These are phyloP conservation scores for Chionographis japonica DNA, from an alignment of 106 monocot genomes.

Conservation along the genomic window DNA sequence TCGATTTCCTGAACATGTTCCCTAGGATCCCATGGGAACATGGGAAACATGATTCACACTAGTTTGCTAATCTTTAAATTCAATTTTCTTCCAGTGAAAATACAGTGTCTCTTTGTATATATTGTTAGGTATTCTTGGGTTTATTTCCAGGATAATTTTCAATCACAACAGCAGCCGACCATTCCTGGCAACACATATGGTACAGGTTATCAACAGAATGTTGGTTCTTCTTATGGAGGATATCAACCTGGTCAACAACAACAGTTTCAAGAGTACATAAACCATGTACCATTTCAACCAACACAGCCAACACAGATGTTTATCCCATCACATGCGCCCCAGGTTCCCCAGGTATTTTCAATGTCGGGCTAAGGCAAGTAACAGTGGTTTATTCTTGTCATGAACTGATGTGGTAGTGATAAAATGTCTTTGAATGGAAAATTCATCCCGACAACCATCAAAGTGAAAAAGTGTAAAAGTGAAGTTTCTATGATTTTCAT, in stretches of 20 bases:
- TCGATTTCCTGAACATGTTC: too few species aligned
- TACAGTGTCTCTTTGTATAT: not conserved
- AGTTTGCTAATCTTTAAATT: too few species aligned
- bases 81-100: not conserved
- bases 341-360: conserved; percentile 41
- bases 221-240: conserved; percentile 36
- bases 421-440: not conserved
- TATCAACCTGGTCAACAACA: conserved; percentile 47
- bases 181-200: conserved; percentile 23
- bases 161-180: conserved; percentile 21
- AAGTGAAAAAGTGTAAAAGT: too few species aligned
- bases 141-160: conserved; percentile 24
- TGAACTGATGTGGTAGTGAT: not conserved
- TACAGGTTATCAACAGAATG: conserved; percentile 47
- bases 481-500: too few species aligned
- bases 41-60: too few species aligned
- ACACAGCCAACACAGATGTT: conserved; percentile 47
- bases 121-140: not conserved
- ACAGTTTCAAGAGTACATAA: conserved; percentile 30
- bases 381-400: not conserved
- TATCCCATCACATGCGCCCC: conserved; percentile 51
- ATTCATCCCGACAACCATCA: too few species aligned
- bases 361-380: not conserved
- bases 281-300: conserved; percentile 39
- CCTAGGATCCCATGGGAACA: too few species aligned